Evolutionary conservation across 176 grass and related monocot genomes (phyloP).

Genomic region (Pontederia crassipes): DNA sequence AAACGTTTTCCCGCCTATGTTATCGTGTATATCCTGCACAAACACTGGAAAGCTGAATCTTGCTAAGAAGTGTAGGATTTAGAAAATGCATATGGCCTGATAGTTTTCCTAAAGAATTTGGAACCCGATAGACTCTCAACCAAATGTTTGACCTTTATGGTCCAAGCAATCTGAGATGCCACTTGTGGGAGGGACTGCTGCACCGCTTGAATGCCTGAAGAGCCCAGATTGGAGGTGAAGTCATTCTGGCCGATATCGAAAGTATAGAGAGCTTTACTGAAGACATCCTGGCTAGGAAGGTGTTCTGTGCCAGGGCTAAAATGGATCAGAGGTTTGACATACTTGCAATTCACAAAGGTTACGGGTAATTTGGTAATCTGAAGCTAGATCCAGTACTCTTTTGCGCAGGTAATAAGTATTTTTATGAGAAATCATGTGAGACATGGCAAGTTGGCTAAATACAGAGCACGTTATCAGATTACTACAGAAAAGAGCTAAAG

Average conservation of each 20-base stretch:
- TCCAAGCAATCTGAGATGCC: constrained; percentile 42
- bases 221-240: constrained; percentile 55
- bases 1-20: constrained; percentile 35
- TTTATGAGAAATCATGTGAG: no score
- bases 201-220: constrained; percentile 18
- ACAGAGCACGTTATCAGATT: no score
- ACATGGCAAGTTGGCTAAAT: no score
- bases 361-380: no score
- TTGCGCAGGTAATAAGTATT: no score
- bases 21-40: constrained; percentile 41
- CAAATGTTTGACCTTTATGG: constrained; percentile 30
- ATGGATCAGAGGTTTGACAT: background rate
- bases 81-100: background rate
- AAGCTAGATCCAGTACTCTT: no score
- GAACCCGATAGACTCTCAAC: background rate
- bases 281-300: constrained; percentile 30
- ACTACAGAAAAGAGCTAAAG: no score
- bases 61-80: background rate
- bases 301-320: background rate
- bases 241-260: constrained; percentile 86
- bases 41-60: background rate
- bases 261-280: constrained; percentile 40
- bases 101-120: background rate
- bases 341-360: no score
- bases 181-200: constrained; percentile 46